Percentiles rank a stretch among this genome's conserved stretches.
These are phyloP conservation scores for Collybia mongolica DNA, from an alignment of 768 basidiomycete species.

Conservation along the genomic window DNA sequence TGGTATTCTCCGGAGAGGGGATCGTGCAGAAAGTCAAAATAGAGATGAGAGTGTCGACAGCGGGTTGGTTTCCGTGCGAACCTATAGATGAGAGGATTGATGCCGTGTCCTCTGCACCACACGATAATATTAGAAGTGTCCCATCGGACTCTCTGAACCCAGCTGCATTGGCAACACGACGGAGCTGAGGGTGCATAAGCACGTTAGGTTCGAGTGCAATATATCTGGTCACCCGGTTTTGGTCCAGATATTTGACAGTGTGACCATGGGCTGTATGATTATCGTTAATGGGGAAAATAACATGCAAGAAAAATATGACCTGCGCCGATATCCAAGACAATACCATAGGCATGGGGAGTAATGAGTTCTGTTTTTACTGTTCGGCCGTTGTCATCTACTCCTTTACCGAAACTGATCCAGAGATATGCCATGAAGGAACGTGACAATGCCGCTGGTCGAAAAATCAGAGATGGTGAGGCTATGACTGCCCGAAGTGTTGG, in stretches of 20 bases:
- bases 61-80: slow-evolving; percentile 10
- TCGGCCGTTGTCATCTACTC: slow-evolving; percentile 40
- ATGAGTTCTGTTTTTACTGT: slow-evolving; percentile 47
- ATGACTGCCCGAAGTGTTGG: slow-evolving; percentile 46
- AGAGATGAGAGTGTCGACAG: slow-evolving; percentile 63
- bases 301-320: slow-evolving; percentile 1
- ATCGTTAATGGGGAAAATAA: neutral
- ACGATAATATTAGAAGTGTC: slow-evolving; percentile 54
- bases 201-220: slow-evolving; percentile 72
- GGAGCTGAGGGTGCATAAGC: slow-evolving; percentile 50
- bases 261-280: slow-evolving; percentile 58
- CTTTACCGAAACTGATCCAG: slow-evolving; percentile 51
- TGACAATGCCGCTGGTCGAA: slow-evolving; percentile 45
- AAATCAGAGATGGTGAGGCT: slow-evolving; percentile 39
- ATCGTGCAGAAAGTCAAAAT: slow-evolving; percentile 68
- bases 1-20: slow-evolving; percentile 49
- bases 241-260: slow-evolving; percentile 53
- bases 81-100: slow-evolving; percentile 39
- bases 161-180: neutral
- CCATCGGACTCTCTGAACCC: slow-evolving; percentile 39
- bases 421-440: slow-evolving; percentile 57
- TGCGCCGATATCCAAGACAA: slow-evolving; percentile 52
- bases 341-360: slow-evolving; percentile 51
- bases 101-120: slow-evolving; percentile 59
- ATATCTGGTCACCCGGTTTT: slow-evolving; percentile 53